Percentiles rank a stretch among this genome's conserved stretches.
phyloP scores from a whole-genome alignment of 2,329 filamentous ascomycete species.

The Penicillium sp. region DNA sequence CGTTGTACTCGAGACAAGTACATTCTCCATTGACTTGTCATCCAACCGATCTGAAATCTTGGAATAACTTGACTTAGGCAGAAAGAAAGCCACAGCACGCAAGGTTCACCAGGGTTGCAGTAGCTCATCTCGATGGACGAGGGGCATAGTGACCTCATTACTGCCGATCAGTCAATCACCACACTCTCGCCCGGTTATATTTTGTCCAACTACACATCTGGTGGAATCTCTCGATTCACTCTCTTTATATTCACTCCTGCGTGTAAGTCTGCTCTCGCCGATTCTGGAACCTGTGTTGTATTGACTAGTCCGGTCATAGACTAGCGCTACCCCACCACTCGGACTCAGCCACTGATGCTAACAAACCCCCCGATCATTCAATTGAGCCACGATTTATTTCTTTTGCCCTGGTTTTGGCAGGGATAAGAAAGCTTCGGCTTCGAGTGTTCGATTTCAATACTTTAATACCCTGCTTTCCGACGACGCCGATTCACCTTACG shows the following conservation, averaged over 20 bases:
- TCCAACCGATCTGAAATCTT: not conserved
- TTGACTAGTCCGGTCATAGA: slow-evolving; percentile 6
- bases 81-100: not conserved
- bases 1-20: not conserved
- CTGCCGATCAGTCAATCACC: not conserved
- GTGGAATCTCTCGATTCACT: too few relatives aligned
- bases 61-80: not conserved
- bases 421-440: not conserved
- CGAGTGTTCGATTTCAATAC: too few relatives aligned
- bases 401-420: not conserved
- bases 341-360: not conserved
- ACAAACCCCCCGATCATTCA: not conserved
- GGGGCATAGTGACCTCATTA: slow-evolving; percentile 8
- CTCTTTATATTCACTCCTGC: not conserved
- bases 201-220: not conserved
- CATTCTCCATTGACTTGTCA: not conserved
- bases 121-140: not conserved
- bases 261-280: not conserved
- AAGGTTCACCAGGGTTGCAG: not conserved
- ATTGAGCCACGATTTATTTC: not conserved
- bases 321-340: slow-evolving; percentile 6
- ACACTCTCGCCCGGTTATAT: not conserved
- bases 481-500: not conserved
- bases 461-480: not conserved
- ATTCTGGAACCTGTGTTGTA: not conserved